phyloP scores from a whole-genome alignment of 2,329 filamentous ascomycete species.

The Purpureocillium takamizusanense region DNA sequence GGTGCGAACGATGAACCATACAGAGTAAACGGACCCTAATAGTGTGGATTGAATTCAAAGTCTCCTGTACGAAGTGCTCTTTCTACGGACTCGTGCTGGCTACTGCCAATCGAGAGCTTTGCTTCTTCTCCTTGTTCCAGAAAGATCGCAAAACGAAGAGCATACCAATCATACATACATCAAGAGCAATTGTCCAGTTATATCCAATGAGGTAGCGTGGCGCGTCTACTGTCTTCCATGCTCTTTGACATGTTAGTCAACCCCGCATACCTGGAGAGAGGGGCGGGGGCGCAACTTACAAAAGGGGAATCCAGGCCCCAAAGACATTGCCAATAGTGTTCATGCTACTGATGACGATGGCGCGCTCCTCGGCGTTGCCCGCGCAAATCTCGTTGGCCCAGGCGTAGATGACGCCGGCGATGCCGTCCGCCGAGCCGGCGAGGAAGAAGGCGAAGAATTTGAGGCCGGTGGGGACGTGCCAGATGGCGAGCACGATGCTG shows the following conservation, averaged over 20 bases:
- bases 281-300: conserved; percentile 11
- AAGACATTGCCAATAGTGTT: conserved; percentile 30
- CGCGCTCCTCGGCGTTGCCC: conserved; percentile 35
- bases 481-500: conserved; percentile 21
- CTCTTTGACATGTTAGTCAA: conserved; percentile 1
- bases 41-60: no score
- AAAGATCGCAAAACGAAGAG: conserved; percentile 7
- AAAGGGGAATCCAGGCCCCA: conserved; percentile 30
- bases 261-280: no score
- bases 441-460: conserved; percentile 25
- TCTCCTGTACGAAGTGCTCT: no score
- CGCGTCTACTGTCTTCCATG: conserved; percentile 23
- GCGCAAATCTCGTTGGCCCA: conserved; percentile 39
- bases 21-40: no score
- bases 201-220: conserved; percentile 29
- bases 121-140: no score
- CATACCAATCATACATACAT: conserved; percentile 13
- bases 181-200: conserved; percentile 16
- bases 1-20: no score
- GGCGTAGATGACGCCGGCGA: conserved; percentile 24
- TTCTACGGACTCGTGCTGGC: no score
- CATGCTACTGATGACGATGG: conserved; percentile 39
- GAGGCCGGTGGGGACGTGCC: conserved; percentile 23
- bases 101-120: no score
- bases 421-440: conserved; percentile 19